phyloP scores from a whole-genome alignment of 2,329 filamentous ascomycete genomes.

The Cladophialophora yegresii region DNA sequence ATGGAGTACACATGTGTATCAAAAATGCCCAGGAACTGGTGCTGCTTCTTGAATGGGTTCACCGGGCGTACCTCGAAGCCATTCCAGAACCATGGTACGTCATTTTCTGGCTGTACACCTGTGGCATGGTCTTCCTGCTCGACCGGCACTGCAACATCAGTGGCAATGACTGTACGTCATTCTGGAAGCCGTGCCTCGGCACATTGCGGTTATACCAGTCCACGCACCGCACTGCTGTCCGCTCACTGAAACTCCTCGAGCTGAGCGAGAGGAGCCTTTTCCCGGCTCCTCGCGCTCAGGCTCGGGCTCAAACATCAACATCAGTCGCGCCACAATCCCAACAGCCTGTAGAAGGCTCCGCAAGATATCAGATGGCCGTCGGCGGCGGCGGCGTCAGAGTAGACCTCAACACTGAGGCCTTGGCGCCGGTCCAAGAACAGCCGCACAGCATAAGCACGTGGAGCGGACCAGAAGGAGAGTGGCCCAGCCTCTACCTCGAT shows the following conservation, averaged over 20 bases:
- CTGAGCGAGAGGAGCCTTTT: not conserved
- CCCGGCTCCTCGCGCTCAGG: not conserved
- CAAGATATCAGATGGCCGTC: not conserved
- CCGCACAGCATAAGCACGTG: not conserved
- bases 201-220: not conserved
- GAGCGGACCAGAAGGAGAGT: not conserved
- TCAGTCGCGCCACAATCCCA: not conserved
- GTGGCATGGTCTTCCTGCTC: slow-evolving; percentile 9
- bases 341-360: not conserved
- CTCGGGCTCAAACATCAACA: not conserved
- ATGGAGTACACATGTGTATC: slow-evolving; percentile 5
- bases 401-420: not conserved
- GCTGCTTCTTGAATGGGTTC: not conserved
- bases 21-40: slow-evolving; percentile 10
- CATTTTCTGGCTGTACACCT: slow-evolving; percentile 10
- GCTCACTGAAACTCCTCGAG: slow-evolving; percentile 1
- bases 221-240: not conserved
- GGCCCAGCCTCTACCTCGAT: not conserved
- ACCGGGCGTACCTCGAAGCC: not conserved
- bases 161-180: not conserved
- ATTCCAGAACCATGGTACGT: slow-evolving; percentile 9
- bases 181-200: slow-evolving; percentile 1
- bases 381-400: not conserved
- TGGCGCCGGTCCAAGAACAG: not conserved
- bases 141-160: not conserved